Conservation (phyloP, 345 rosid genomes). For the Syzygium aromaticum region DNA sequence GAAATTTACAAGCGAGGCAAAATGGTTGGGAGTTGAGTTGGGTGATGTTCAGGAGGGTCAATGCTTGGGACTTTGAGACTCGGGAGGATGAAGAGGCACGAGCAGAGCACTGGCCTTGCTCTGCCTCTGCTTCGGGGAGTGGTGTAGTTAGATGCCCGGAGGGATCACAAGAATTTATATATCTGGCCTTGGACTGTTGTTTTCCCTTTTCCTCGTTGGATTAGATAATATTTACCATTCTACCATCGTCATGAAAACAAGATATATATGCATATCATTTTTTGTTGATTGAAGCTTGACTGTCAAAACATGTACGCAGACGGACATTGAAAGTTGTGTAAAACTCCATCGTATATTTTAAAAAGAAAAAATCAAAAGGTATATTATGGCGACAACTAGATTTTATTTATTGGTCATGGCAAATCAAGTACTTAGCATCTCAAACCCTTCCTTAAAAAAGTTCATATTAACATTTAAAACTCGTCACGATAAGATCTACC, state of each 20-base stretch:
- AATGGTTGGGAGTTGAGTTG: not conserved
- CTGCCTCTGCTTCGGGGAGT: not conserved
- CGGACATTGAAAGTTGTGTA: not conserved
- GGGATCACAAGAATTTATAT: not conserved
- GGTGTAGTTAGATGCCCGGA: not conserved
- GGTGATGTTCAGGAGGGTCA: not conserved
- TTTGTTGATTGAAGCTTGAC: not conserved
- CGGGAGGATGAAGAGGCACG: not conserved
- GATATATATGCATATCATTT: not conserved
- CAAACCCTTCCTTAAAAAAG: not conserved
- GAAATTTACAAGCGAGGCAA: not conserved
- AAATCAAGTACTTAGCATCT: not conserved
- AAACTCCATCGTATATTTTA: fast-evolving
- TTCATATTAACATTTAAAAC: too few relatives aligned
- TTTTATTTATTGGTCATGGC: fast-evolving
- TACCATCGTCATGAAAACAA: not conserved
- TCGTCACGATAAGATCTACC: fast-evolving
- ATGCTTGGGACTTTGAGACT: not conserved
- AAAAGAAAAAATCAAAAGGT: not conserved
- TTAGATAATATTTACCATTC: not conserved
- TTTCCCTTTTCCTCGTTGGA: not conserved
- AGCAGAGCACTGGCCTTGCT: not conserved
- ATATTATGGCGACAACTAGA: not conserved
- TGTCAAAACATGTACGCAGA: not conserved
- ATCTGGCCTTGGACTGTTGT: not conserved